Base-by-base conservation (phyloP, 306 rosid species). In the Cicer chorassanicum region DNA sequence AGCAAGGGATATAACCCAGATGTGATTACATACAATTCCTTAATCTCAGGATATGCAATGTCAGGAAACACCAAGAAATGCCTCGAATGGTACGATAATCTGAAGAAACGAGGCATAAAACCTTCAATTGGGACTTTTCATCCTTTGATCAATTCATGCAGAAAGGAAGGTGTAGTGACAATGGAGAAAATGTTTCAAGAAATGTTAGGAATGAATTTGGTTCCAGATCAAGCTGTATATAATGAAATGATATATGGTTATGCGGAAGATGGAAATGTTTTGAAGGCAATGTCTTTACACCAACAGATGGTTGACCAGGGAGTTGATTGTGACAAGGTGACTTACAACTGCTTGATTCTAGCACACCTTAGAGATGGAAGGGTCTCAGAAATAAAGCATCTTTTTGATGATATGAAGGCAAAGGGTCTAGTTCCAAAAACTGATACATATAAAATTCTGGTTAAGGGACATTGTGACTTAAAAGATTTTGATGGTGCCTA, bases 21-120 rank as follows among this genome's bases (percentile, higher is more conserved):
- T 72, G 92, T 87, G 18, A 84, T 92, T 72, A 85, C 97, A 66
- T 92, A 87, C 82, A 92, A 90, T 79, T 90, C 96, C 73, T 74
- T 92, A 57, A 90, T 90, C 71, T 76, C 93, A 39, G 97, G 93
- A 71, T 86, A 85, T 83, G 87, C 92, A 2, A 80, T 73, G 55
- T 44, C 68, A n/a, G 81, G 82, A 69, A 78, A 88, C 81, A 79
- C 77, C 53, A 69, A 75, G 42, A 90, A 86, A 78, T 86, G 93
- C 54, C 82, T 92, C 3, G 84, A 88, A 48, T 73, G 90, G 44
- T 92, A 88, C 64, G 91, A 84, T 50, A 75, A 70, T 9, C 77
- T 92, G 93, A 88, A 88, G 89, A 80, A 49, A 11, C 12, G 71
- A 73, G 88, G 88, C 39, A 79, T 90, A 46, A 87, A 83, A 81